Percentiles rank a stretch among this genome's conserved stretches.
These are phyloP conservation scores for Arctium minus DNA, from an alignment of 129 eudicot species.

Conservation along the genomic window DNA sequence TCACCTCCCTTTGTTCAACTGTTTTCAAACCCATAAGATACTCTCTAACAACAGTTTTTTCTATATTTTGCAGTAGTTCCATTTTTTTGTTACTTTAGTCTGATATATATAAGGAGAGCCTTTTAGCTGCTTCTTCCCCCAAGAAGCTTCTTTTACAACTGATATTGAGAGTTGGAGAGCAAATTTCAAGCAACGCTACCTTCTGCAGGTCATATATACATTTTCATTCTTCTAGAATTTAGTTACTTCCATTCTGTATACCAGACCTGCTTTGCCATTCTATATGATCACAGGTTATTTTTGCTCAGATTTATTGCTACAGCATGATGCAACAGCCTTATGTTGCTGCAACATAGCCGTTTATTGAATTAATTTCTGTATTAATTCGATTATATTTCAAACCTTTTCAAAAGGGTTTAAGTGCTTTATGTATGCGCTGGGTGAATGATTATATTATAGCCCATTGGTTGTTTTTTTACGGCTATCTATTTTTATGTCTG, in stretches of 20 bases:
- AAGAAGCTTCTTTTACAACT: neutral
- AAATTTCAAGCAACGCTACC: neutral
- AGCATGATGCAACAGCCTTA: too few species aligned
- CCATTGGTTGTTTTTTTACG: neutral
- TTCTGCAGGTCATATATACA: neutral
- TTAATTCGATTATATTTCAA: neutral
- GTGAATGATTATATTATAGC: neutral
- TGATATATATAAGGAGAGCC: neutral
- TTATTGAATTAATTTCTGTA: neutral
- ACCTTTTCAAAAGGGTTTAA: neutral
- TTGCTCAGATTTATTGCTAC: too few species aligned
- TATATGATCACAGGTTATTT: neutral
- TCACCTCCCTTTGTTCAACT: neutral
- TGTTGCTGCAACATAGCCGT: too few species aligned
- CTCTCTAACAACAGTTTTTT: constrained; percentile 13
- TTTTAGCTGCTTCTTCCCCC: neutral
- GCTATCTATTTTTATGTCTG: neutral
- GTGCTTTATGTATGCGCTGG: neutral
- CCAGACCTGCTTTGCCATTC: constrained; percentile 2
- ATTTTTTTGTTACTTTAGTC: neutral
- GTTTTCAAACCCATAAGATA: neutral
- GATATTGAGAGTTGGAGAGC: neutral
- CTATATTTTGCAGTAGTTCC: constrained; percentile 20
- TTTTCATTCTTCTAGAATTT: constrained; percentile 11
- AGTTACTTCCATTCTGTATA: constrained; percentile 5